phyloP scores from a whole-genome alignment of 495 filamentous ascomycete species.

The Neurospora sp. region DNA sequence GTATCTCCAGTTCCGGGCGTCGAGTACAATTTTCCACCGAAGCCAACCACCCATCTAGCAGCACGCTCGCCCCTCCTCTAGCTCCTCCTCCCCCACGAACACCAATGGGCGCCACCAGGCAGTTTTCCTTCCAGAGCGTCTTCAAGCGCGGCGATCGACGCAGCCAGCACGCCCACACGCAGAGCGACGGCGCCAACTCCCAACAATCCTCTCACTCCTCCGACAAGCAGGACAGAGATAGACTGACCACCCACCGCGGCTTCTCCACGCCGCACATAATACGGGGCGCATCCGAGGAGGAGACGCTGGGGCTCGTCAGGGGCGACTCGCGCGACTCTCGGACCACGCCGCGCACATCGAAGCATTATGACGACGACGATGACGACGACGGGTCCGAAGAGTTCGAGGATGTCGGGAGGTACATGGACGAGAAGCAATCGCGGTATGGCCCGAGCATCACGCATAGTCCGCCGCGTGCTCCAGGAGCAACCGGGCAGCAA shows the following conservation, averaged over 20 bases:
- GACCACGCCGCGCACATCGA: conserved; percentile 31
- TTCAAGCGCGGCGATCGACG: conserved; percentile 37
- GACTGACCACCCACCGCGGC: conserved; percentile 29
- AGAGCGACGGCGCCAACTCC: conserved; percentile 21
- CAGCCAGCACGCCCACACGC: conserved; percentile 29
- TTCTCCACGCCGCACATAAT: conserved; percentile 31
- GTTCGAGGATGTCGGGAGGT: conserved; percentile 14
- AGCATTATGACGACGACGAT: conserved; percentile 25
- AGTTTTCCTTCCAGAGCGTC: conserved; percentile 87
- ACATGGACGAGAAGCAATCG: conserved; percentile 25
- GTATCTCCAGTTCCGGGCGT: conserved; percentile 25
- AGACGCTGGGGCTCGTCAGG: conserved; percentile 74
- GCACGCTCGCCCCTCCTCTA: neutral
- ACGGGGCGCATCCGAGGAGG: conserved; percentile 71
- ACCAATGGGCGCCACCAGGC: conserved; percentile 40
- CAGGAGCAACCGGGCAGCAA: neutral
- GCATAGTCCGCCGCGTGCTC: conserved; percentile 9
- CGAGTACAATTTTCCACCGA: conserved; percentile 28
- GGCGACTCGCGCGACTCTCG: conserved; percentile 50
- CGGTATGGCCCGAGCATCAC: conserved; percentile 35
- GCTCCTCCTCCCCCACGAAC: neutral
- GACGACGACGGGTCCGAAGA: conserved; percentile 21
- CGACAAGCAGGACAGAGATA: conserved; percentile 29
- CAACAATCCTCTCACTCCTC: conserved; percentile 18
- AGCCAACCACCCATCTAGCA: neutral